Conservation (phyloP, 2,329 filamentous ascomycete genomes). For the Stemphylium beticola region DNA sequence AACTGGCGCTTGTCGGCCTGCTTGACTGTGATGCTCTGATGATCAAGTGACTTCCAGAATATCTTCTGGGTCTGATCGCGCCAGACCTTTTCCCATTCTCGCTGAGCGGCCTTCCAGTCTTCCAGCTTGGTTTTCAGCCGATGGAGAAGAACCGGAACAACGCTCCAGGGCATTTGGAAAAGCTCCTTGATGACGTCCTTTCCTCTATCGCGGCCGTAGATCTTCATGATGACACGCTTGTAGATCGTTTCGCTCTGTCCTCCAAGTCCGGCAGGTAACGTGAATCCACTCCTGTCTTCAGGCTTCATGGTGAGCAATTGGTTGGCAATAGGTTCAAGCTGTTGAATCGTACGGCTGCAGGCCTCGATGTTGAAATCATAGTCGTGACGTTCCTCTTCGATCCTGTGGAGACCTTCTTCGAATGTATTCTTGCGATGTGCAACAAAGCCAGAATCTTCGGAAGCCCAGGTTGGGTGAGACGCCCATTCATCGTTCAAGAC, state of each 20-base stretch:
- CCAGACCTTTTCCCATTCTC: constrained; percentile 99
- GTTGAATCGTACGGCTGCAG: constrained; percentile 91
- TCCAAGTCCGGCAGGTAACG: constrained; percentile 81
- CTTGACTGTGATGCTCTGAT: constrained; percentile 92
- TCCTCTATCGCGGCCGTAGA: constrained; percentile 86
- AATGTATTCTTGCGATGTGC: constrained; percentile 96
- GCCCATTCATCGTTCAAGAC: constrained; percentile 99
- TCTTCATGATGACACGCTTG: constrained; percentile 95
- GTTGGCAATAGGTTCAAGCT: constrained; percentile 91
- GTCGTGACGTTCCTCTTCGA: constrained; percentile 97
- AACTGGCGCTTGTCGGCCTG: constrained; percentile 89
- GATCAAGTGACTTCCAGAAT: constrained; percentile 95
- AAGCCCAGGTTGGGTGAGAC: constrained; percentile 98
- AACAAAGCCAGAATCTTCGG: constrained; percentile 96
- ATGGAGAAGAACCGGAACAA: constrained; percentile 86
- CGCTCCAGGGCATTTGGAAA: constrained; percentile 81
- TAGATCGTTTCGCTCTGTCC: constrained; percentile 97
- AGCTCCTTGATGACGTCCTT: constrained; percentile 86
- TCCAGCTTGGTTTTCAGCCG: constrained; percentile 95
- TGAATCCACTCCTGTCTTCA: constrained; percentile 75
- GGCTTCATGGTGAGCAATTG: constrained; percentile 79
- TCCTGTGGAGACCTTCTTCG: constrained; percentile 91
- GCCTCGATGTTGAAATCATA: constrained; percentile 99
- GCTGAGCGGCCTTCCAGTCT: constrained; percentile 95
- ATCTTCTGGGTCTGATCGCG: constrained; percentile 92